These are phyloP conservation scores for Alternaria brassicae DNA, from an alignment of 2,329 filamentous ascomycete genomes.

Conservation along the genomic window DNA sequence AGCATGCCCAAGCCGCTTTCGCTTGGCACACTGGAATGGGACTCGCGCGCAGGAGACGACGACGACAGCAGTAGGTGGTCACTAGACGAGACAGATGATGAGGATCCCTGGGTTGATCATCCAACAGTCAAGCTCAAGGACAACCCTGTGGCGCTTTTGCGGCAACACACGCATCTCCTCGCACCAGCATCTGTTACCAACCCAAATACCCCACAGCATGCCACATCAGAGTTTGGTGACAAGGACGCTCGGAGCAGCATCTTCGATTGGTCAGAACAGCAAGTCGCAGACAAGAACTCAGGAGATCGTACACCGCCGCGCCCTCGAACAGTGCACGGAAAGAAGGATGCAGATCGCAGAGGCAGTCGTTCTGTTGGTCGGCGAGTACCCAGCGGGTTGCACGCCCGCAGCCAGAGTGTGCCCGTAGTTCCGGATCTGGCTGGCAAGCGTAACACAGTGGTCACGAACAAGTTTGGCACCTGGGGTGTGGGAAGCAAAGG, in stretches of 20 bases:
- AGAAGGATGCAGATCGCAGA: conserved; percentile 73
- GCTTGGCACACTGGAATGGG: conserved; percentile 52
- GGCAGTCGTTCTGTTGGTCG: conserved; percentile 73
- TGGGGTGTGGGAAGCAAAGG: conserved; percentile 83
- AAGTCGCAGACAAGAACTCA: conserved; percentile 67
- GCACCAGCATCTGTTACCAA: conserved; percentile 45
- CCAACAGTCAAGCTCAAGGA: conserved; percentile 42
- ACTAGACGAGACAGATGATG: conserved; percentile 49
- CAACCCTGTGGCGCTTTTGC: conserved; percentile 43
- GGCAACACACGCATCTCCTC: conserved; percentile 42
- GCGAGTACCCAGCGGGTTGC: conserved; percentile 71
- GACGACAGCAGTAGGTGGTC: conserved; percentile 53
- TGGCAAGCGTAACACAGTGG: conserved; percentile 61
- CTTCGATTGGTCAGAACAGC: conserved; percentile 79
- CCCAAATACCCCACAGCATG: conserved; percentile 49
- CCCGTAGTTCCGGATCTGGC: conserved; percentile 70
- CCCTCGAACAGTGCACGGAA: conserved; percentile 77
- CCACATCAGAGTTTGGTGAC: conserved; percentile 48
- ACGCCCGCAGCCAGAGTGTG: conserved; percentile 82
- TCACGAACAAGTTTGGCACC: conserved; percentile 76
- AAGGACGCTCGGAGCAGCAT: conserved; percentile 66
- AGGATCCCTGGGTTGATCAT: conserved; percentile 51
- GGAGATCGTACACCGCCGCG: conserved; percentile 65
- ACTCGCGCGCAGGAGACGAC: conserved; percentile 48
- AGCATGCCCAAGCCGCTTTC: conserved; percentile 53